Evolutionary conservation across 148 eudicot genomes (phyloP).

Genomic region (Amaranthus hypochondriacus): DNA sequence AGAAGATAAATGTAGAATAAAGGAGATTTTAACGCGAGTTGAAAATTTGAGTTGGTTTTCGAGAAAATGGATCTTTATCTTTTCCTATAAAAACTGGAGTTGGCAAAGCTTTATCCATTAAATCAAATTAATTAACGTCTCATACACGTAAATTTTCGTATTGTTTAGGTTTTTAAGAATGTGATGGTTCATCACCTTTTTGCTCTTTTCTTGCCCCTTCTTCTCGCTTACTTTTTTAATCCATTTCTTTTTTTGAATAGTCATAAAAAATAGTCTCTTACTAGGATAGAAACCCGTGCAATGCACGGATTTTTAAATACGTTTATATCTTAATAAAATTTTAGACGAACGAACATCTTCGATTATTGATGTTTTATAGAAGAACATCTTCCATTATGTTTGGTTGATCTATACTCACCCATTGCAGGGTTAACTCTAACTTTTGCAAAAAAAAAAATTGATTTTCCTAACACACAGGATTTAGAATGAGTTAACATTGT

Average conservation of each 20-base stretch:
- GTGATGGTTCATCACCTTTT: slow-evolving; percentile 19
- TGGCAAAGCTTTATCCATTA: slow-evolving; percentile 24
- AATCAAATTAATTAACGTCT: slow-evolving; percentile 9
- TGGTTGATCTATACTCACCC: too few species aligned
- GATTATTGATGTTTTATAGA: too few species aligned
- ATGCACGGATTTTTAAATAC: too few species aligned
- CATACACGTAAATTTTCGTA: slow-evolving; percentile 23
- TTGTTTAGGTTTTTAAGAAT: slow-evolving; percentile 16
- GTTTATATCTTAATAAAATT: too few species aligned
- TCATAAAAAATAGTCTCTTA: background rate
- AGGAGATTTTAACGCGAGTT: background rate
- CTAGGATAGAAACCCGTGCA: too few species aligned
- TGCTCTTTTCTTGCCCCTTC: background rate
- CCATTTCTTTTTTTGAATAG: background rate
- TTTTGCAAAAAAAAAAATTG: too few species aligned
- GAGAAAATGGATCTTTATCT: background rate
- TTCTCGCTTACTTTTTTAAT: background rate
- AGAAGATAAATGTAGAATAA: background rate
- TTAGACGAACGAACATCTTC: too few species aligned
- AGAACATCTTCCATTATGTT: too few species aligned
- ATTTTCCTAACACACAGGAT: too few species aligned
- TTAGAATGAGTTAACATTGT: too few species aligned
- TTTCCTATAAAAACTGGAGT: background rate
- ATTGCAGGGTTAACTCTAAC: too few species aligned
- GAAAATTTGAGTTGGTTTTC: background rate